Evolutionary conservation across 2,329 filamentous ascomycete species (phyloP), one percentile per base, ranked within the genome.

Genomic region (Fusarium armeniacum): DNA sequence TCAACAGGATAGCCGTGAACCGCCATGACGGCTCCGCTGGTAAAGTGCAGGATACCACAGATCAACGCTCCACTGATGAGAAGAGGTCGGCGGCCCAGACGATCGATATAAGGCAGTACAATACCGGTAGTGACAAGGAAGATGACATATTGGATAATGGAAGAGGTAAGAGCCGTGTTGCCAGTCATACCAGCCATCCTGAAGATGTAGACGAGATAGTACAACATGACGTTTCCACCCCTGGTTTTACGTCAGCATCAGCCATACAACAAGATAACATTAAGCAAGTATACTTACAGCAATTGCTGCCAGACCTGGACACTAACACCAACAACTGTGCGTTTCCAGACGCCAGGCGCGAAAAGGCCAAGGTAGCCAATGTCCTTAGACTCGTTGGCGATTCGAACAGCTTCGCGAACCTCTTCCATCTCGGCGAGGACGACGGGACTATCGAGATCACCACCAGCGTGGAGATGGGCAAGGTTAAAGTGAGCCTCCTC

Each of bases 151-250:
- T 87, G 84, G 35, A 87, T 85, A 41, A 83, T 84, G 9, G 84
- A 85, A 0, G 83, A 85, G 35, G 83, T 84, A 2, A 87, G 76
- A 4, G 78, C 78, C n/a, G 70, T 62, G 44, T 78, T 77, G 11
- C 76, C 76, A n/a, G 61, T 75, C 74, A 89, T 83, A 43, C 83
- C 83, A 11, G 87, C 87, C 87, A 89, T 89, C 46, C 84, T 80
- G 71, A 90, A 89, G 64, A 89, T 85, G 65, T 89, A 89, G 0
- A 89, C 84, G 13, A 90, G 85, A 64, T 90, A 90, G 73, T 89
- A 88, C 58, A 86, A 82, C 70, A 85, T 84, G 3, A 86, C 82
- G 35, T 87, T 87, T 7, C 84, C 85, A 1, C 85, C 85, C 20
- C 73, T 75, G 13, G 9, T 0, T 8, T 13, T 2, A 11, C 0